These are phyloP conservation scores for Eruca vesicaria DNA, from an alignment of 441 rosid genomes.

Conservation along the genomic window DNA sequence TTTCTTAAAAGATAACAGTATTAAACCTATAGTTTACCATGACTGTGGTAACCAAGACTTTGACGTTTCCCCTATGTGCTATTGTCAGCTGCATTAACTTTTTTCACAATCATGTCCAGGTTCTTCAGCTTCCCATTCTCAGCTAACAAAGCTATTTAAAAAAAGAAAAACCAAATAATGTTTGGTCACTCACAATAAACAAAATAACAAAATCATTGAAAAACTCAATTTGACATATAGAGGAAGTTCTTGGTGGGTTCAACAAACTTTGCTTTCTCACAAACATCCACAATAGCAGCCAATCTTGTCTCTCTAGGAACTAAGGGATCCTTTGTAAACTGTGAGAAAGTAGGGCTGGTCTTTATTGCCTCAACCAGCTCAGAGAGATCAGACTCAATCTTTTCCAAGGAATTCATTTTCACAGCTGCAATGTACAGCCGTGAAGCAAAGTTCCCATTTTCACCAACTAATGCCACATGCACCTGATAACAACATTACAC, in stretches of 20 bases:
- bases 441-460: conserved; percentile 84
- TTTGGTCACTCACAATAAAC: neutral
- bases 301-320: conserved; percentile 58
- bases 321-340: conserved; percentile 70
- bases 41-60: conserved; percentile 56
- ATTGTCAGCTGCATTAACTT: conserved; percentile 65
- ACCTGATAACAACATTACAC: conserved; percentile 42
- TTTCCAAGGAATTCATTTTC: conserved; percentile 60
- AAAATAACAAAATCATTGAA: neutral
- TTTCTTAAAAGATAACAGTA: neutral
- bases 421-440: conserved; percentile 70
- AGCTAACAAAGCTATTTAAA: conserved; percentile 56
- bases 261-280: conserved; percentile 61
- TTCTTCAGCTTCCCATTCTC: conserved; percentile 73
- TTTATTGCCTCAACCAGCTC: conserved; percentile 63
- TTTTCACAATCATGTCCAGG: conserved; percentile 58
- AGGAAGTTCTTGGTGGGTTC: conserved; percentile 70
- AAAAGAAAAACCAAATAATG: neutral
- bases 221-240: conserved; percentile 43
- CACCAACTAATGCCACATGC: conserved; percentile 71
- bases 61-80: conserved; percentile 32
- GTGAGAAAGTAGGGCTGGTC: conserved; percentile 52
- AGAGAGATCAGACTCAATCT: conserved; percentile 70
- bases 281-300: conserved; percentile 58
- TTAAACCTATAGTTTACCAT: conserved; percentile 58